Base-by-base conservation (phyloP, 345 rosid genomes). In the Psidium guajava region DNA sequence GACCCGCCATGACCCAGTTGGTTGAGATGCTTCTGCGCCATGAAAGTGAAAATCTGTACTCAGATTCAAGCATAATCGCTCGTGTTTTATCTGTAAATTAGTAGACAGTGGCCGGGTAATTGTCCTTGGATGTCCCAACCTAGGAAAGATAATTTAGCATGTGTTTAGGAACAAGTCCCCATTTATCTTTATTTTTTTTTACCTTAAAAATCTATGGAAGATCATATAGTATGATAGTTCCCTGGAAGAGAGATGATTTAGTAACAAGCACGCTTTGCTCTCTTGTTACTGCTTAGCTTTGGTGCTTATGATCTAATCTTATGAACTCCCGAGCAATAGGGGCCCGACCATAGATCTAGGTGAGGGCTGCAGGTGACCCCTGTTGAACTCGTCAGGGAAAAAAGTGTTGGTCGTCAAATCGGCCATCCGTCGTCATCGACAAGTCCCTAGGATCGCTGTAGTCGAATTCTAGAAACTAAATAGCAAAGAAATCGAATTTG, bases 1-100 rank as follows among this genome's bases (percentile, higher is more conserved):
- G 91, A 83, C 89, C 91, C 16, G 36, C 89, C 82, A 87, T 85
- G 91, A 75, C 87, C 49, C 77, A 87, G 21, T 89, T 90, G 3
- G 87, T 85, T 1, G 86, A 90, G 86, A 87, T 85, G 86, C 88
- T 89, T 54, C 28, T 86, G 25, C 59, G 64, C 9, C 32, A 24
- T 73, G 84, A 82, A 59, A 50, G 82, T 80, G 85, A 81, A 6
- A 40, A 28, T 61, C 22, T 61, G 6, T 61, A 61, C 16, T 61
- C 22, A 9, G 6, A 61, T 28, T 14, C 42, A 3, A 61, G 42
- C 42, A 61, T 15, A 28, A 61, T 1, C 32, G 42, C 42, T 28
- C 5, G 42, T 8, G 22, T 61, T 15, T 5, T 4, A 14, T 14
- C 74, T 28, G 42, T 28, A 28, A 6, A 61, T 61, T 28, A 28